Evolutionary conservation across 345 rosid genomes (phyloP).

Genomic region (Eucalyptus erythrocorys): DNA sequence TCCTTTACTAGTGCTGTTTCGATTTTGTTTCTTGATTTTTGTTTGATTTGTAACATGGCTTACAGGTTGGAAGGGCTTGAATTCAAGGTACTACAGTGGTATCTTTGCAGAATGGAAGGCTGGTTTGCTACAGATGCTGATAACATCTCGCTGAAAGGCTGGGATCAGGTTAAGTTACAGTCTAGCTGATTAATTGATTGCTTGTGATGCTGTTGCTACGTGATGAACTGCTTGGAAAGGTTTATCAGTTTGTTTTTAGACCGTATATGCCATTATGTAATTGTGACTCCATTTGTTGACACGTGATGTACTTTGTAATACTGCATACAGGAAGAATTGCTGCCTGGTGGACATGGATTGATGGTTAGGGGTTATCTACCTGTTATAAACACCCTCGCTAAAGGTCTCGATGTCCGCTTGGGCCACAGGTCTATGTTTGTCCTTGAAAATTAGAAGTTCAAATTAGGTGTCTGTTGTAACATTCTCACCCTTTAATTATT

Average conservation of each 20-base stretch:
- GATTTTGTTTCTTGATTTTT: background rate
- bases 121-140: constrained; percentile 99
- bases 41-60: background rate
- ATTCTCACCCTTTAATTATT: background rate
- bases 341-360: constrained; percentile 96
- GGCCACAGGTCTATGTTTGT: constrained; percentile 47
- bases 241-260: background rate
- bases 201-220: background rate
- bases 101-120: constrained; percentile 98
- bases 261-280: background rate
- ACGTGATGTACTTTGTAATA: background rate
- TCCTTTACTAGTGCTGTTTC: background rate
- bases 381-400: constrained; percentile 88
- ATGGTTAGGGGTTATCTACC: constrained; percentile 98
- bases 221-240: background rate
- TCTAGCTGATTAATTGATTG: background rate
- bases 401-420: constrained; percentile 84
- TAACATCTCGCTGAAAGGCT: constrained; percentile 70
- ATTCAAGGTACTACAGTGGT: constrained; percentile 91
- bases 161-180: constrained; percentile 60
- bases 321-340: constrained; percentile 60
- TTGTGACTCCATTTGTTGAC: background rate
- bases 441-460: background rate
- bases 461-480: background rate
- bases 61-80: constrained; percentile 72